phyloP scores from a whole-genome alignment of 352 stramenopile species.

The Bremia lactucae region DNA sequence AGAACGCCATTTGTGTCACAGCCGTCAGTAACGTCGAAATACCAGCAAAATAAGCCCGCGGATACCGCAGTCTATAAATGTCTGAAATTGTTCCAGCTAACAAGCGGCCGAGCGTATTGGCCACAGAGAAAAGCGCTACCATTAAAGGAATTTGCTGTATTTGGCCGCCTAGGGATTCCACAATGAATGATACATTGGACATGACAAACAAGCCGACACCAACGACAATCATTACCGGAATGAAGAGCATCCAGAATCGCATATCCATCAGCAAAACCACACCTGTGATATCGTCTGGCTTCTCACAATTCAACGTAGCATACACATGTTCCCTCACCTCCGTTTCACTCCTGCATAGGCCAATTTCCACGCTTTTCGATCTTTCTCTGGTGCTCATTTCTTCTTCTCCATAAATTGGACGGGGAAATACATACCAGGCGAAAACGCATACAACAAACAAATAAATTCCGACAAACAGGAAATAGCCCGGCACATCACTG shows the following conservation, averaged over 20 bases:
- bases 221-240: constrained; percentile 63
- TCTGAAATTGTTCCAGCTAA: constrained; percentile 55
- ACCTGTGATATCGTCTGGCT: constrained; percentile 45
- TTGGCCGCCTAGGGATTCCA: constrained; percentile 53
- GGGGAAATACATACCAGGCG: constrained; percentile 38
- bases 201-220: constrained; percentile 65
- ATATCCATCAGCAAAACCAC: constrained; percentile 35
- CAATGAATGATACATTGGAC: constrained; percentile 80
- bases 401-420: constrained; percentile 3
- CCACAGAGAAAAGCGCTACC: constrained; percentile 68
- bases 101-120: constrained; percentile 57
- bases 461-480: constrained; percentile 56
- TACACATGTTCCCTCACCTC: constrained; percentile 14
- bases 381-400: constrained; percentile 12
- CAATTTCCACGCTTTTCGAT: constrained; percentile 33
- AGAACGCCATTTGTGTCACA: constrained; percentile 39
- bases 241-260: constrained; percentile 74
- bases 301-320: constrained; percentile 10
- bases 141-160: constrained; percentile 59
- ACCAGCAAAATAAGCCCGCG: constrained; percentile 46
- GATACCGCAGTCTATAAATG: constrained; percentile 26
- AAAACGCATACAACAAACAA: constrained; percentile 36
- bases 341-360: constrained; percentile 22
- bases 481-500: constrained; percentile 53
- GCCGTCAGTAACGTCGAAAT: constrained; percentile 39